phyloP scores from a whole-genome alignment of 2,329 filamentous ascomycete genomes.

The Ophiostoma fasciatum region DNA sequence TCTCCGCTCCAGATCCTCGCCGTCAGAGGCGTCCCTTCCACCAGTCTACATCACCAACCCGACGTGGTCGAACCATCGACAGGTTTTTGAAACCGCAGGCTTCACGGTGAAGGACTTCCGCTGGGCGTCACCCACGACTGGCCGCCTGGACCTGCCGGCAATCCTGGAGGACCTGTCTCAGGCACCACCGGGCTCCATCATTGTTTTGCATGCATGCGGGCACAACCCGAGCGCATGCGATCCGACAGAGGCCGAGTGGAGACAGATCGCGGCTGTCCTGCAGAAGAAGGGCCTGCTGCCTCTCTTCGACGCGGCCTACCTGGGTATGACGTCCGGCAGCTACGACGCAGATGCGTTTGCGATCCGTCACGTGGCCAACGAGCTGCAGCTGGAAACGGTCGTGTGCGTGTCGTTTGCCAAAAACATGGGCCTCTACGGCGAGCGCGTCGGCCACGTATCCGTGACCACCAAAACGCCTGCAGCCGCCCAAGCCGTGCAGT shows the following conservation, averaged over 20 bases:
- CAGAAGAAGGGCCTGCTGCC: conserved; percentile 79
- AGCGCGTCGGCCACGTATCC: conserved; percentile 94
- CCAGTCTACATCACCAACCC: conserved; percentile 85
- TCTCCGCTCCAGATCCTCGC: conserved; percentile 58
- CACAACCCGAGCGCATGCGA: conserved; percentile 98
- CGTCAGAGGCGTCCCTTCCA: no score
- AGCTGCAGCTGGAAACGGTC: conserved; percentile 79
- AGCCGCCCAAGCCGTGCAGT: conserved; percentile 60
- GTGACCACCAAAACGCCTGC: conserved; percentile 94
- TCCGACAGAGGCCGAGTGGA: conserved; percentile 84
- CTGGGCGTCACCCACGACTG: conserved; percentile 36
- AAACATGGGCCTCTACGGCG: conserved; percentile 99
- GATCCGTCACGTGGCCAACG: conserved; percentile 78
- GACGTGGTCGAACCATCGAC: conserved; percentile 97
- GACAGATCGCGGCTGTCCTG: conserved; percentile 72
- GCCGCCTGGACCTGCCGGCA: conserved; percentile 80
- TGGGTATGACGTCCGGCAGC: conserved; percentile 89
- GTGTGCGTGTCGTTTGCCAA: conserved; percentile 94
- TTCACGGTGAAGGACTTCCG: conserved; percentile 28
- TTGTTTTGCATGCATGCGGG: conserved; percentile 91
- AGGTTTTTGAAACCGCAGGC: conserved; percentile 52
- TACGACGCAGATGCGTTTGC: conserved; percentile 89
- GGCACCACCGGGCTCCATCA: conserved; percentile 73
- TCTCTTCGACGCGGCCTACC: conserved; percentile 99
- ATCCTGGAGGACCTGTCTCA: conserved; percentile 57